Evolutionary conservation across 169 alveolate species (phyloP), one percentile per base, ranked within the genome.

Genomic region (Theileria equi): DNA sequence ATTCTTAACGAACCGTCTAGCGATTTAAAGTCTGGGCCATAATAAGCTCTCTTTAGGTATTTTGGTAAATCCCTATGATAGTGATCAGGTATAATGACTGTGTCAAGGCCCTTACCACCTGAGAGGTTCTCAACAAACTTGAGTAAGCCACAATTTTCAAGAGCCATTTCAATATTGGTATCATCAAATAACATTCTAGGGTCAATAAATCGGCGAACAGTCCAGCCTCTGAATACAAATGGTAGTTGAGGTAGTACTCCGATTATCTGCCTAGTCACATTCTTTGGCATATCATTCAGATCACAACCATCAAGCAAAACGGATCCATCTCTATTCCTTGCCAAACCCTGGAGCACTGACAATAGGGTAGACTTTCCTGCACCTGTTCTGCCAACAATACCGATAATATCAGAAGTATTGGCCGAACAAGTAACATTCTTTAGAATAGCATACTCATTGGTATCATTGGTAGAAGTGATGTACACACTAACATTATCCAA

Each of bases 241-340:
- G 86, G 76, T 3, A 68, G 13, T 29, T 77, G 86, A 0, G 86
- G 81, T 19, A 77, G 58, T 8, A 77, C 71, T n/a, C 86, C 86
- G 35, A 77, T 28, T 23, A 67, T 36, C 28, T 77, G 74, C 1
- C 81, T 32, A 16, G 52, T 13, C 48, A 67, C 41, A 5, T 26
- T 31, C 16, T 55, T 65, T 3, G 84, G 84, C 21, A 74, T 65
- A 4, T 17, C 25, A 35, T 59, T 74, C 17, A 74, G 2, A 11
- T 74, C 84, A 7, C 60, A 41, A 2, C 86, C 86, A 61, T 77
- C 86, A 34, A 77, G 54, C 68, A 77, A 38, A 3, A 77, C 77
- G 21, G 63, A 25, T 5, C 86, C 86, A 1, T 58, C 65, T 11
- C 77, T 49, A 10, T 47, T 10, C 1, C 73, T 26, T 17, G 47